Evolutionary conservation across 169 alveolate species (phyloP).

Genomic region (Babesia sp.): DNA sequence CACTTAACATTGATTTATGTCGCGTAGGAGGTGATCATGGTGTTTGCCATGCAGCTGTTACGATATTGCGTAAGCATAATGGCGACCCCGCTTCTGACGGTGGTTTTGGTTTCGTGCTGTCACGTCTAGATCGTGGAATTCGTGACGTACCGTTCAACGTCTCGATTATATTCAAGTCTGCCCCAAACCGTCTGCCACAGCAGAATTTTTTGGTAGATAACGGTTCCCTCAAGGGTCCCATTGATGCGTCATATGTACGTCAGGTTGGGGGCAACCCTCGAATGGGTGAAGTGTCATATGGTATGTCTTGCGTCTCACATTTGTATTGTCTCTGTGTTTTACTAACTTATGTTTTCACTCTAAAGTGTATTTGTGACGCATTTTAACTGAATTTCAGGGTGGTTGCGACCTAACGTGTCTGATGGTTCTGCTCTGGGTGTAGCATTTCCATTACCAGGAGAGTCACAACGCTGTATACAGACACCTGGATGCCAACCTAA

Average conservation of each 20-base stretch:
- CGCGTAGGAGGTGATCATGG: slow-evolving; percentile 3
- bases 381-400: too few relatives aligned
- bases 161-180: slow-evolving; percentile 23
- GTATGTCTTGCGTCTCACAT: too few relatives aligned
- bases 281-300: slow-evolving; percentile 46
- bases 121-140: slow-evolving; percentile 4
- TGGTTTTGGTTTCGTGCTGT: slow-evolving; percentile 18
- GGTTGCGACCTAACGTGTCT: slow-evolving; percentile 28
- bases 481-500: slow-evolving; percentile 61
- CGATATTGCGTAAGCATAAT: background rate
- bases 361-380: background rate
- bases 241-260: slow-evolving; percentile 17
- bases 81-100: background rate
- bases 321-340: too few relatives aligned
- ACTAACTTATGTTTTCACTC: background rate
- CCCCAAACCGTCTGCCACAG: slow-evolving; percentile 30
- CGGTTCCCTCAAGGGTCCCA: slow-evolving; percentile 32
- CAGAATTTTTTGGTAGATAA: slow-evolving; percentile 28
- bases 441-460: slow-evolving; percentile 57
- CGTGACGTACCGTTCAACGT: slow-evolving; percentile 13
- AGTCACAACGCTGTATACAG: slow-evolving; percentile 44
- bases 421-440: slow-evolving; percentile 39
- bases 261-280: slow-evolving; percentile 22
- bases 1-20: slow-evolving; percentile 28
- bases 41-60: slow-evolving; percentile 25